These are phyloP conservation scores for Teunomyces barrocoloradensis DNA, from an alignment of 805 yeast genomes.

Conservation along the genomic window DNA sequence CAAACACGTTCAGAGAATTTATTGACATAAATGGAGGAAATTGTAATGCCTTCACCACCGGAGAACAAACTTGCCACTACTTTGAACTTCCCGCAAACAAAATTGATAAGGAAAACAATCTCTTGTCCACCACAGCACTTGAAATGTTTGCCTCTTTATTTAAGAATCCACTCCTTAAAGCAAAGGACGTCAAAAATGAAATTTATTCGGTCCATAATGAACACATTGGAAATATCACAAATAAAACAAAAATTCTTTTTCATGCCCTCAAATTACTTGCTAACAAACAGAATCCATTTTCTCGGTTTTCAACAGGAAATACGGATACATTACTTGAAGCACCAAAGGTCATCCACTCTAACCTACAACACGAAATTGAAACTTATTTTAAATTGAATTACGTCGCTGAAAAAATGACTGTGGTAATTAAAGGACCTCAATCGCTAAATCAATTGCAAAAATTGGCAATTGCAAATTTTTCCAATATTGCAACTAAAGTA, in stretches of 20 bases:
- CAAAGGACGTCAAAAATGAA: constrained; percentile 45
- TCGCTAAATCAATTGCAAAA: constrained; percentile 57
- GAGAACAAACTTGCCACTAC: constrained; percentile 62
- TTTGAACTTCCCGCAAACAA: constrained; percentile 56
- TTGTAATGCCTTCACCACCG: constrained; percentile 67
- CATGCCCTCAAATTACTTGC: constrained; percentile 59
- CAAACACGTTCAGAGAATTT: constrained; percentile 43
- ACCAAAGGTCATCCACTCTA: constrained; percentile 29
- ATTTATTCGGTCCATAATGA: constrained; percentile 64
- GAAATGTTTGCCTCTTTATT: constrained; percentile 53
- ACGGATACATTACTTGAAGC: constrained; percentile 43
- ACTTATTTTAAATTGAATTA: constrained; percentile 44
- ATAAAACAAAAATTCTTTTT: constrained; percentile 46
- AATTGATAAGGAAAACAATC: constrained; percentile 19
- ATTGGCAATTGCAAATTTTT: constrained; percentile 45
- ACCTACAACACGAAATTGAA: constrained; percentile 34
- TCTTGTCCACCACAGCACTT: constrained; percentile 46
- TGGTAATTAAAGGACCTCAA: constrained; percentile 66
- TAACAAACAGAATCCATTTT: constrained; percentile 49
- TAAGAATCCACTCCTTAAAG: constrained; percentile 48
- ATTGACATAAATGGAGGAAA: constrained; percentile 52
- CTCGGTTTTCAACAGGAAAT: constrained; percentile 66
- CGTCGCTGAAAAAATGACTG: constrained; percentile 47
- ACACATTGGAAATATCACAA: constrained; percentile 52
- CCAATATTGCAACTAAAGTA: constrained; percentile 21